Evolutionary conservation across 768 basidiomycete species (phyloP), one percentile per base, ranked within the genome.

Genomic region (Phylloporus sp.): DNA sequence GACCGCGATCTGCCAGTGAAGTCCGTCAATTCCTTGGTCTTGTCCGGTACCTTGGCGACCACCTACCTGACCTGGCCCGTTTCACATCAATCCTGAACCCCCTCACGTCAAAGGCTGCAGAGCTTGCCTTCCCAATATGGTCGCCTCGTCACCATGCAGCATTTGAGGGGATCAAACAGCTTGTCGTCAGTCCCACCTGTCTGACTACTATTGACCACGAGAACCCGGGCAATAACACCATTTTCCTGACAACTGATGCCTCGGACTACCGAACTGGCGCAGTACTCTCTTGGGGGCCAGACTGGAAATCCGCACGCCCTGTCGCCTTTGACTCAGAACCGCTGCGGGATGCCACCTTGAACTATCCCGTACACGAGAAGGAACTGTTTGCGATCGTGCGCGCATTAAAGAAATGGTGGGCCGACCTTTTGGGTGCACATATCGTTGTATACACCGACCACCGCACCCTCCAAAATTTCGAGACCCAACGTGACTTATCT

Each of bases 281-380:
- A 13, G 28, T 44, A 2, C 28, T 44, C 4, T 29, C 28, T 7
- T 44, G 43, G 43, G 43, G 43, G 7, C n/a, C 9, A 0, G 28
- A 44, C 15, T 31, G n/a, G n/a, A 13, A 28, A 4, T 20, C 42
- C 13, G 28, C 42, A 4, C 9, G 18, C 6, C 42, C 28, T 29
- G 18, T 44, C 13, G 18, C 27, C 5, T 44, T 44, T 20, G 43
- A 44, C 18, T 44, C 28, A 3, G 28, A 20, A 12, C 28, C 28
- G 2, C 28, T 44, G 1, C 12, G 29, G 1, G 20, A 20, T 31
- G 29, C 29, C 2, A 20, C 10, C 1, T 51, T 63, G 2, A 68
- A 70, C 47, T 73, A 73, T 22, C 67, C 65, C 0, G 57, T 64
- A 0, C 68, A 72, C 4, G 61, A 66, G 12, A 69, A 74, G 0